Base-by-base conservation (phyloP, 2,329 filamentous ascomycete species). In the Drechslerella dactyloides region DNA sequence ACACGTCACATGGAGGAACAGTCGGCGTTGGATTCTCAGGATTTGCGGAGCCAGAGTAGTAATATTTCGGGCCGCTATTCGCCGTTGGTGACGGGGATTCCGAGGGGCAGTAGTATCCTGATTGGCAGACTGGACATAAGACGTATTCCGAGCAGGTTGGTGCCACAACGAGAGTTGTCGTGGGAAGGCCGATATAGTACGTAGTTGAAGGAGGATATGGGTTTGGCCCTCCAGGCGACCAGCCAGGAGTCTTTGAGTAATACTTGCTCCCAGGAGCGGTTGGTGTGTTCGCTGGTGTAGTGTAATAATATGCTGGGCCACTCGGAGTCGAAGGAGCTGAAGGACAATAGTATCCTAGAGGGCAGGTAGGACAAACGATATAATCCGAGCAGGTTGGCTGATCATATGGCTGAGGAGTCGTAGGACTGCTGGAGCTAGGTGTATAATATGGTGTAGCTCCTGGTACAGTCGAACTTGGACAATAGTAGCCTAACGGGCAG, bases 141-240 rank as follows among this genome's bases (percentile, higher is more conserved):
- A 70, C 59, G 33, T 70, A 70, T 60, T 60, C 66, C 19, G 59
- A 60, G 35, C 66, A 70, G 30, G 59, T 70, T 24, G 66, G 66
- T 1, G 66, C 55, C 17, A 60, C 66, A 15, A 64, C 17, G n/a
- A 70, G 21, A 10, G 66, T 70, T 7, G 59, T 70, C 19, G 54
- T 55, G n/a, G 66, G 59, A 19, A 64, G 42, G 8, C 59, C 30
- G 48, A 70, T 70, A 27, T 64, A 70, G 30, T 70, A 70, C 1
- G 59, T 70, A 7, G 59, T 70, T 17, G 66, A 64, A 35, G 66
- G 59, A 21, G 48, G 7, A 15, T 64, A 64, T 42, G 54, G 24
- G 17, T n/a, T 52, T 51, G 7, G 40, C 3, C 15, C 50, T 33
- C 21, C 27, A 17, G 42, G 4, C 11, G 37, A 30, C n/a, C 48